Evolutionary conservation across 768 basidiomycete genomes (phyloP).

Genomic region (Wakefieldia striispora): DNA sequence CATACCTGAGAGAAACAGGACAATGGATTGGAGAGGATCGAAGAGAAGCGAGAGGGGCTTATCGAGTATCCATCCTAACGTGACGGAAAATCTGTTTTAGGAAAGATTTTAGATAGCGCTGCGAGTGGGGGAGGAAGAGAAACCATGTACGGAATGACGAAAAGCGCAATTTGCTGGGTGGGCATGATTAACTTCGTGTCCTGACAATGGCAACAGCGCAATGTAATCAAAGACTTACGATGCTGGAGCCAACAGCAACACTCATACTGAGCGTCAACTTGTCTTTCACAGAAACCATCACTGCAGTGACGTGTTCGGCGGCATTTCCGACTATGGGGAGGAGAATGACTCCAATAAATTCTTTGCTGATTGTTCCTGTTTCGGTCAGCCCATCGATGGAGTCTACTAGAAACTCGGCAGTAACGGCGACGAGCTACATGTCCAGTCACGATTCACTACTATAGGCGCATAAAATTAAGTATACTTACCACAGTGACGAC

Average conservation of each 20-base stretch:
- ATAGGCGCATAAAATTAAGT: neutral
- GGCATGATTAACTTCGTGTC: neutral
- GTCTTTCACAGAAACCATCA: slow-evolving; percentile 87
- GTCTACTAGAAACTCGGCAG: slow-evolving; percentile 69
- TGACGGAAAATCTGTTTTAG: slow-evolving; percentile 58
- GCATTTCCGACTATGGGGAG: slow-evolving; percentile 96
- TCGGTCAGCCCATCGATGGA: slow-evolving; percentile 76
- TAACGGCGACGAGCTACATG: slow-evolving; percentile 52
- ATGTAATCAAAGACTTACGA: slow-evolving; percentile 44
- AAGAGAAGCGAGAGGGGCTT: slow-evolving; percentile 82
- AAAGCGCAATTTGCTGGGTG: slow-evolving; percentile 66
- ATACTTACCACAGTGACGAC: slow-evolving; percentile 59
- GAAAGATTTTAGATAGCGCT: slow-evolving; percentile 6
- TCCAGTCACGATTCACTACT: neutral
- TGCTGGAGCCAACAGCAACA: slow-evolving; percentile 83
- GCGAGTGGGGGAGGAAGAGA: neutral
- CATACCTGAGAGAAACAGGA: slow-evolving; percentile 20
- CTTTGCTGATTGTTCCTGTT: slow-evolving; percentile 56
- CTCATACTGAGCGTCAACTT: slow-evolving; percentile 87
- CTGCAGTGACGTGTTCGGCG: slow-evolving; percentile 90
- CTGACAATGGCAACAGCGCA: neutral
- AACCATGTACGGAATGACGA: slow-evolving; percentile 56
- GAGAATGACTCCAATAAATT: slow-evolving; percentile 85
- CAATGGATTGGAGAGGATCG: slow-evolving; percentile 76
- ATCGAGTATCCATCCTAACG: slow-evolving; percentile 75